Evolutionary conservation across 2,329 filamentous ascomycete genomes (phyloP), one percentile per base, ranked within the genome.

Genomic region (Penicillium occitanis): DNA sequence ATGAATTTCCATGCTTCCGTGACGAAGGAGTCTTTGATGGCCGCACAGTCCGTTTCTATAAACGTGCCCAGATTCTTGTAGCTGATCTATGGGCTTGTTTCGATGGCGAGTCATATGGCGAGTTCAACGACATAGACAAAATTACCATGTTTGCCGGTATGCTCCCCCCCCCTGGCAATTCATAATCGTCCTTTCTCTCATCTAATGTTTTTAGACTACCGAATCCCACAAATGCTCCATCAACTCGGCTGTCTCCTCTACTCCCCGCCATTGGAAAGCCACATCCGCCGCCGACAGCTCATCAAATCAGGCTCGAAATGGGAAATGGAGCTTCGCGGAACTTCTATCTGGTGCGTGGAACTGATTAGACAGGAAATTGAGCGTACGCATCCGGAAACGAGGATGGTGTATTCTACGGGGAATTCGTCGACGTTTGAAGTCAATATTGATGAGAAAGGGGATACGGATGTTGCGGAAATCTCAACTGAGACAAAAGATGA

Each of bases 41-140:
- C 10, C 88, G 89, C 53, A 85, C 84, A 65, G 88, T 99, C 2
- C 90, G 92, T 14, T 86, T 99, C 68, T 88, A 97, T 75, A 99
- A 99, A 80, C 88, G 96, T 11, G 93, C 95, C 1, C 95, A 99
- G 78, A 99, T 99, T 67, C 86, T 98, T 22, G 93, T 96, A 2
- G 96, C 96, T 25, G 95, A 99, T 77, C 77, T 98, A 0, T 99
- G 96, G 96, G 96, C 95, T 5, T 96, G 93, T 69, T 98, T 98
- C 76, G 87, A 94, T 63, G 93, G 92, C 55, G 83, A 90, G 70
- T 84, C 86, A 30, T 93, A 89, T 73, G 96, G 95, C 37, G 82
- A 85, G 33, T 99, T 99, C 77, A 76, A 87, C 66, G 95, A 99
- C 75, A 97, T 99, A 72, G 90, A 95, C 79, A 92, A 93, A 76